Percentiles rank a stretch among this genome's conserved stretches.
These are phyloP conservation scores for Pyricularia sp. DNA, from an alignment of 2,329 filamentous ascomycete species.

Conservation along the genomic window DNA sequence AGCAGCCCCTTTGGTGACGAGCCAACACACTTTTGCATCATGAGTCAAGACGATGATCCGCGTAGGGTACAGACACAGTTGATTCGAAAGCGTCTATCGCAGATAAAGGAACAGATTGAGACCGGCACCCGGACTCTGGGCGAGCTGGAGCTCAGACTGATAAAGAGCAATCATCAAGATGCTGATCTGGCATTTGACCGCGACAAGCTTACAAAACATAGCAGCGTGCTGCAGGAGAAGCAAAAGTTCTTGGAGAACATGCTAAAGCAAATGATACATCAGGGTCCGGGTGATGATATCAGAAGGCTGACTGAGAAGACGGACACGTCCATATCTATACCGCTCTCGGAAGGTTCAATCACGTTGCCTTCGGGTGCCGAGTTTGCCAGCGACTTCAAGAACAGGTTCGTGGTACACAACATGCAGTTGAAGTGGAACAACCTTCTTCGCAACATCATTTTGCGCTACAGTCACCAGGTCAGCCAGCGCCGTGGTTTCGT, in stretches of 20 bases:
- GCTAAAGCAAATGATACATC: conserved; percentile 35
- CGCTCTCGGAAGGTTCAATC: conserved; percentile 37
- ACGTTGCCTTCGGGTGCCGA: conserved; percentile 66
- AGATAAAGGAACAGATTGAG: conserved; percentile 68
- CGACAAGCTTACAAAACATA: conserved; percentile 49
- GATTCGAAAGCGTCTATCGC: conserved; percentile 70
- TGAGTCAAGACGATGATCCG: conserved; percentile 85
- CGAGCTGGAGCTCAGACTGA: conserved; percentile 63
- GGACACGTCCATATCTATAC: conserved; percentile 32
- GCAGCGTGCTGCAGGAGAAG: conserved; percentile 46
- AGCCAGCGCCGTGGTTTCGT: conserved; percentile 92
- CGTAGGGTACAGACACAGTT: conserved; percentile 79
- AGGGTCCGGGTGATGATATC: conserved; percentile 16
- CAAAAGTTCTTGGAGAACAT: conserved; percentile 49
- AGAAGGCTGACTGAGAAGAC: conserved; percentile 18
- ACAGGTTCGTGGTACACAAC: conserved; percentile 97
- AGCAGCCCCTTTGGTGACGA: conserved; percentile 90
- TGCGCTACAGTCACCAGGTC: conserved; percentile 95
- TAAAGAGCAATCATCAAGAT: conserved; percentile 39
- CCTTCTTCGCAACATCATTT: conserved; percentile 84
- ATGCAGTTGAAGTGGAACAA: conserved; percentile 99
- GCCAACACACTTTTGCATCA: conserved; percentile 88
- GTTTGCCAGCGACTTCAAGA: conserved; percentile 91
- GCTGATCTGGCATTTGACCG: conserved; percentile 45
- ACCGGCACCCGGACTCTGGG: conserved; percentile 64